Evolutionary conservation across 768 basidiomycete genomes (phyloP), one percentile per base, ranked within the genome.

Genomic region (Lentinula sp.): DNA sequence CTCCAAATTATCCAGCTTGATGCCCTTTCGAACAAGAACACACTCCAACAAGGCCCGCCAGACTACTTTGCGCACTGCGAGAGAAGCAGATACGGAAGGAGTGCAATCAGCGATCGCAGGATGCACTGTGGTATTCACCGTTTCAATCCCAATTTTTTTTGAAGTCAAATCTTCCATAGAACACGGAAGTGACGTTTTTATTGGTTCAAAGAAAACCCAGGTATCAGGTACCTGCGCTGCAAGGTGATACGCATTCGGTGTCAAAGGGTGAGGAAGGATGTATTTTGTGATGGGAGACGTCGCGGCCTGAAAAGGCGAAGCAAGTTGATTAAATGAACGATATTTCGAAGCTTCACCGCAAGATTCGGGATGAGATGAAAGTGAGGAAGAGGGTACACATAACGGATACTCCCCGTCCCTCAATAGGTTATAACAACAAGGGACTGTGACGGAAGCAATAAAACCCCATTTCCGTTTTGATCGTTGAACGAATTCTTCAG

Each of bases 341-440:
- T 46, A 70, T 87, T 69, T 50, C 16, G 3, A 53, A 7, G n/a
- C 18, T 33, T 36, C n/a, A 28, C 53, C 10, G 45, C 18, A 13
- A 37, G 49, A 60, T 10, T 15, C 36, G 4, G 28, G 36, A 48
- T 16, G 7, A 10, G 46, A 48, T 9, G 46, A 20, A 12, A 20
- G 12, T 12, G 46, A 23, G 9, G 46, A 48, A 5, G 3, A 48
- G 46, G 20, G n/a, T 6, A 16, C 42, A n/a, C 42, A 16, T 15
- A 57, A 32, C 4, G 56, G 48, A 50, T 46, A 51, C 32, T 62
- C 61, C 6, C 33, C 65, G 10, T 78, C 72, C 35, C 75, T 72
- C 74, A 91, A 80, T 63, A 89, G 76, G 68, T 91, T 91, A 70
- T 91, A 92, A 70, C 90, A 92, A 63, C 90, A 92, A 3, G 90